phyloP scores from a whole-genome alignment of 768 basidiomycete species.

The Candolleomyces aberdarensis region DNA sequence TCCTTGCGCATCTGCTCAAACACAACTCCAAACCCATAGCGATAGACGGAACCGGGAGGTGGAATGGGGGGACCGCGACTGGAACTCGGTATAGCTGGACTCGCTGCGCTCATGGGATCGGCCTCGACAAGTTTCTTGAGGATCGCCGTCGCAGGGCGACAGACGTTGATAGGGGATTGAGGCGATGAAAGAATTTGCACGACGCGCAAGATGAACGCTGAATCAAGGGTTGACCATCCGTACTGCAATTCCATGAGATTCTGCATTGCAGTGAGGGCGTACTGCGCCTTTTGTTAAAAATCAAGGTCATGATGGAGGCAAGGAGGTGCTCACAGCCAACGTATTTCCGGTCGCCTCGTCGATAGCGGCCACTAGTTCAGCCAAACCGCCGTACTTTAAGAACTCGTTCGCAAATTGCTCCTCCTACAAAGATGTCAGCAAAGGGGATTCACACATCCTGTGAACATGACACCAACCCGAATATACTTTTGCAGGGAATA shows the following conservation, averaged over 20 bases:
- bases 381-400: conserved; percentile 66
- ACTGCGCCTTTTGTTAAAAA: conserved; percentile 40
- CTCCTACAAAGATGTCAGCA: conserved; percentile 46
- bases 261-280: conserved; percentile 82
- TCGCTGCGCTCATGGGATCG: conserved; percentile 67
- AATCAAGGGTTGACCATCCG: conserved; percentile 75
- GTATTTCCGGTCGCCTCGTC: conserved; percentile 71
- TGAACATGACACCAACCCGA: conserved; percentile 42
- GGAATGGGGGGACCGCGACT: conserved; percentile 51
- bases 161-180: conserved; percentile 81
- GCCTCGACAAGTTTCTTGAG: conserved; percentile 88
- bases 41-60: conserved; percentile 71
- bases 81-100: conserved; percentile 51
- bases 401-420: conserved; percentile 82
- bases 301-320: conserved; percentile 5
- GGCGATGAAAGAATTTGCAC: conserved; percentile 77
- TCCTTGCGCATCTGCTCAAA: conserved; percentile 81
- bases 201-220: conserved; percentile 71
- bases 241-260: conserved; percentile 85
- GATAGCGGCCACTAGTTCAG: conserved; percentile 69
- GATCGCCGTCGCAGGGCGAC: conserved; percentile 87
- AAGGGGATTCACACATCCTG: not conserved
- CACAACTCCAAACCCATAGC: conserved; percentile 81
- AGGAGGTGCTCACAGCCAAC: conserved; percentile 55
- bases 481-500: conserved; percentile 82